Percentiles rank a stretch among this genome's conserved stretches.
Conservation (phyloP, 345 rosid species). For the Hirschfeldia incana region DNA sequence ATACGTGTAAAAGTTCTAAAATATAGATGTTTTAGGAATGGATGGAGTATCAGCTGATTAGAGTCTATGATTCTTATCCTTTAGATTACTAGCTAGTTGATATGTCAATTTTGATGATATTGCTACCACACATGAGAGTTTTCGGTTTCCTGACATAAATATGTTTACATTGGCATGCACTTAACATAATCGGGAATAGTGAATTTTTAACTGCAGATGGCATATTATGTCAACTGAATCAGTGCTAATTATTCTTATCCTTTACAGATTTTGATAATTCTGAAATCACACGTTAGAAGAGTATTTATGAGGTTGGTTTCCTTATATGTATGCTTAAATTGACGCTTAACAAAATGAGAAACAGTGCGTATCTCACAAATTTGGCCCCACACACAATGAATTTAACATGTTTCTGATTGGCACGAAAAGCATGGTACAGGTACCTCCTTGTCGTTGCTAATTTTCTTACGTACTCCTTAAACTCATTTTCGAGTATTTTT, state of each 20-base stretch:
- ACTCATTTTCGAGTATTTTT: background rate
- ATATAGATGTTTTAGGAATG: too few species aligned
- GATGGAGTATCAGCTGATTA: too few species aligned
- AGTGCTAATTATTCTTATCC: background rate
- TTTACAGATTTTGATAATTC: background rate
- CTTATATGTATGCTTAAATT: background rate
- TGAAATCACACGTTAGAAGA: slow-evolving; percentile 8
- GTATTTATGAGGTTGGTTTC: background rate
- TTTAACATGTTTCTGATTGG: slow-evolving; percentile 36
- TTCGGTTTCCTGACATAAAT: background rate
- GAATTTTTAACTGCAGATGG: background rate
- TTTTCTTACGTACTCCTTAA: background rate
- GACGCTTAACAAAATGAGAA: background rate
- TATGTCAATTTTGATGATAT: background rate
- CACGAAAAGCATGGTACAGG: slow-evolving; percentile 34
- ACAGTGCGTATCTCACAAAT: background rate
- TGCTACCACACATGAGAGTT: background rate
- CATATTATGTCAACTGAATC: background rate
- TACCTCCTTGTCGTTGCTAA: background rate
- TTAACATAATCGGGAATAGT: background rate
- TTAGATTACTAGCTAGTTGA: background rate
- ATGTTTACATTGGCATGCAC: background rate
- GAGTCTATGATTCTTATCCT: background rate
- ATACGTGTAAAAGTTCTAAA: too few species aligned
- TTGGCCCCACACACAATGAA: slow-evolving; percentile 35